Evolutionary conservation across 768 basidiomycete genomes (phyloP).

Genomic region (Paxillus involutus): DNA sequence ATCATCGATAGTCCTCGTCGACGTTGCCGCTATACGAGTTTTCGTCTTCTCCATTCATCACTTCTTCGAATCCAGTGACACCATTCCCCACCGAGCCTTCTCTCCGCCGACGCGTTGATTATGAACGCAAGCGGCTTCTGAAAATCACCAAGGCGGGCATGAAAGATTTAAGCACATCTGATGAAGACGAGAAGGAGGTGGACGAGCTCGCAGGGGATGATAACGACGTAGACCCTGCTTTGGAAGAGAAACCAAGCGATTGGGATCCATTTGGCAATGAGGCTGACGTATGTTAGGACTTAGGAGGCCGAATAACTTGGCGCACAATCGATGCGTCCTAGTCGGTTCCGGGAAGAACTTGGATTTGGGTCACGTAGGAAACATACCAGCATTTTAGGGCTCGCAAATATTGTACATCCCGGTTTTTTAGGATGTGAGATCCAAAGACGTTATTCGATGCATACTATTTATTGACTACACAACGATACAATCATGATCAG

Average conservation of each 20-base stretch:
- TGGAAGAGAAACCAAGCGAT: constrained; percentile 28
- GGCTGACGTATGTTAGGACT: constrained; percentile 14
- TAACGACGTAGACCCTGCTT: constrained; percentile 21
- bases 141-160: constrained; percentile 29
- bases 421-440: too few species aligned
- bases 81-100: constrained; percentile 28
- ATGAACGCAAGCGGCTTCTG: constrained; percentile 27
- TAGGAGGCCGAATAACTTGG: background rate
- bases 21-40: constrained; percentile 27
- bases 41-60: constrained; percentile 22
- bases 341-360: background rate
- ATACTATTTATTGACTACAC: too few species aligned
- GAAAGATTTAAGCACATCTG: constrained; percentile 25
- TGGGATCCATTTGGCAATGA: constrained; percentile 33
- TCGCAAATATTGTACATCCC: background rate
- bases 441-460: too few species aligned
- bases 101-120: constrained; percentile 29
- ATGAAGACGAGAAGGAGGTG: constrained; percentile 17
- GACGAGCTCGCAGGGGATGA: constrained; percentile 16
- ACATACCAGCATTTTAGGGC: background rate
- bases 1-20: constrained; percentile 21
- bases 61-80: constrained; percentile 30
- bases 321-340: background rate
- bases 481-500: too few species aligned
- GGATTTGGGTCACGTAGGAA: background rate